Percentiles rank a stretch among this genome's conserved stretches.
These are phyloP conservation scores for Bipolaris zeicola DNA, from an alignment of 2,329 filamentous ascomycete genomes.

Conservation along the genomic window DNA sequence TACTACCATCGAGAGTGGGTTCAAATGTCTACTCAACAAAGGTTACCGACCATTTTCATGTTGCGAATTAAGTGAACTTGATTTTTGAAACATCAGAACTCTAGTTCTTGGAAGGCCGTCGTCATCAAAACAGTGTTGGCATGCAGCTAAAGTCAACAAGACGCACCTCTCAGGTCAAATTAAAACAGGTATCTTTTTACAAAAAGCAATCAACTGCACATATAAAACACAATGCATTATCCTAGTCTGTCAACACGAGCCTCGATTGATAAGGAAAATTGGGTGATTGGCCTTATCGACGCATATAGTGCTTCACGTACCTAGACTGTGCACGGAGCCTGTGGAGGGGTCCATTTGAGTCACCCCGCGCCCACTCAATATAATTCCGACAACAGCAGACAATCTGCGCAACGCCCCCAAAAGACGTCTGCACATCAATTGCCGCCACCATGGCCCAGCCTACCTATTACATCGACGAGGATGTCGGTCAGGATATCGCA, in stretches of 20 bases:
- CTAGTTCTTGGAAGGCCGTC: background rate
- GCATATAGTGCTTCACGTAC: constrained; percentile 22
- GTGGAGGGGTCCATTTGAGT: constrained; percentile 27
- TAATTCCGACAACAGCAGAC: constrained; percentile 33
- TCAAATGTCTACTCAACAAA: background rate
- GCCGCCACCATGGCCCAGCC: constrained; percentile 45
- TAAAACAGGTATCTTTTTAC: too few species aligned
- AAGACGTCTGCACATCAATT: constrained; percentile 27
- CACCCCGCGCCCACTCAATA: constrained; percentile 30
- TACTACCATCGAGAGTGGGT: background rate
- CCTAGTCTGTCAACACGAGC: background rate
- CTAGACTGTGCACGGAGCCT: constrained; percentile 16
- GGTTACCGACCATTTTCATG: background rate
- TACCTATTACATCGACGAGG: constrained; percentile 78
- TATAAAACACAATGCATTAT: background rate
- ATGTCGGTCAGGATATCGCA: constrained; percentile 72
- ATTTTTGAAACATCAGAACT: background rate
- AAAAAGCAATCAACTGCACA: background rate
- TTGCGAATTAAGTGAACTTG: background rate
- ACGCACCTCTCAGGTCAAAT: background rate
- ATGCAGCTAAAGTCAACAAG: background rate
- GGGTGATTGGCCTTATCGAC: constrained; percentile 22
- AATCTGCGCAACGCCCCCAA: constrained; percentile 21
- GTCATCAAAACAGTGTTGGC: background rate
- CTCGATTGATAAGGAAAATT: constrained; percentile 20